Evolutionary conservation across 768 basidiomycete genomes (phyloP).

Genomic region (Suillus lakei): DNA sequence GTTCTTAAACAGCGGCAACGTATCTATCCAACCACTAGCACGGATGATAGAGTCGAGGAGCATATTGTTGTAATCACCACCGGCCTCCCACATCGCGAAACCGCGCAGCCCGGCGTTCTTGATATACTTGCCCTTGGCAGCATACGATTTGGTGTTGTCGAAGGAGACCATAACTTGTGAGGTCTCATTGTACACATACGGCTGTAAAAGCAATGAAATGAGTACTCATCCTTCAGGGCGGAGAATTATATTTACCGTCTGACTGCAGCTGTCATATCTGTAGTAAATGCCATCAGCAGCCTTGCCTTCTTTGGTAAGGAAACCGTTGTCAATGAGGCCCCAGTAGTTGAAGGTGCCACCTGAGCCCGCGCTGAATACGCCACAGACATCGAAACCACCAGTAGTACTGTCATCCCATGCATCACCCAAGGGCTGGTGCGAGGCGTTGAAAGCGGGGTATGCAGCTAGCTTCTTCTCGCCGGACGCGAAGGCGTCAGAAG

Average conservation of each 20-base stretch:
- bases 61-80: slow-evolving; percentile 62
- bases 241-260: slow-evolving; percentile 57
- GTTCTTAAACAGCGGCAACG: neutral
- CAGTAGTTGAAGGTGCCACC: slow-evolving; percentile 64
- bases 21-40: neutral
- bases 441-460: slow-evolving; percentile 55
- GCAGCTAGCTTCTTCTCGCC: slow-evolving; percentile 42
- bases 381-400: slow-evolving; percentile 59
- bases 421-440: slow-evolving; percentile 55
- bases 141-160: slow-evolving; percentile 64
- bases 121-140: slow-evolving; percentile 65
- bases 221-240: neutral
- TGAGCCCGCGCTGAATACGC: slow-evolving; percentile 46
- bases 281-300: slow-evolving; percentile 52
- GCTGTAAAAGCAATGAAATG: slow-evolving; percentile 43
- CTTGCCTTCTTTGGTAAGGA: slow-evolving; percentile 40
- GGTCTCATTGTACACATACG: slow-evolving; percentile 64
- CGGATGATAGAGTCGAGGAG: slow-evolving; percentile 59
- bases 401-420: slow-evolving; percentile 48
- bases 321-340: slow-evolving; percentile 62
- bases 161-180: slow-evolving; percentile 66
- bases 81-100: slow-evolving; percentile 76
- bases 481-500: slow-evolving; percentile 40
- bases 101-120: slow-evolving; percentile 57
- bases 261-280: slow-evolving; percentile 66